Conservation (phyloP, 2,329 filamentous ascomycete genomes). For the Periconia sp. region DNA sequence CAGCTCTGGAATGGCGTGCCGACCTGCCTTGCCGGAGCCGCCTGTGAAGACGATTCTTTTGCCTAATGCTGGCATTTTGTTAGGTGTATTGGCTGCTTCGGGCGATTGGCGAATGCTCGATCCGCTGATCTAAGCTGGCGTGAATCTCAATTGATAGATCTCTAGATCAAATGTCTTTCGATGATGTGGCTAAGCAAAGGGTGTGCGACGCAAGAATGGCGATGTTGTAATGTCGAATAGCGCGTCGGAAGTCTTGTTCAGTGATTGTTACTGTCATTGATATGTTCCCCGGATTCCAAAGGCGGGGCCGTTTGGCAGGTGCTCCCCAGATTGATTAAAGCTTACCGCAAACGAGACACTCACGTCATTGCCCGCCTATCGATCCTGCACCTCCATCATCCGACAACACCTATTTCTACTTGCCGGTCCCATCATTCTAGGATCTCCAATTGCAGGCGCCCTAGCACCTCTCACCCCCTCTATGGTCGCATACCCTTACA, state of each 20-base stretch:
- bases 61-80: conserved; percentile 32
- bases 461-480: conserved; percentile 15
- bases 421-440: no score
- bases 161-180: no score
- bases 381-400: conserved; percentile 9
- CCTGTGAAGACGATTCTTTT: conserved; percentile 54
- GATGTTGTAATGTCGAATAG: not conserved
- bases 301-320: conserved; percentile 5
- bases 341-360: conserved; percentile 3
- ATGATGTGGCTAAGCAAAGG: no score
- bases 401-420: conserved; percentile 6
- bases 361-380: conserved; percentile 19
- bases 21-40: conserved; percentile 59
- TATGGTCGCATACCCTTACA: conserved; percentile 41
- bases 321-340: not conserved
- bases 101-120: no score
- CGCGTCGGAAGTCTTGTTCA: not conserved
- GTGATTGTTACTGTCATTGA: no score
- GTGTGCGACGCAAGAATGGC: no score
- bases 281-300: conserved; percentile 6
- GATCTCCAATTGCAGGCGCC: conserved; percentile 3
- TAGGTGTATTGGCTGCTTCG: not conserved
- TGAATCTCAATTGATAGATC: no score
- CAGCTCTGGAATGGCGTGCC: conserved; percentile 61
- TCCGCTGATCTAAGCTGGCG: not conserved